Percentiles rank a stretch among this genome's conserved stretches.
Conservation (phyloP, 2,329 filamentous ascomycete genomes). For the Cladobotryum mycophilum region DNA sequence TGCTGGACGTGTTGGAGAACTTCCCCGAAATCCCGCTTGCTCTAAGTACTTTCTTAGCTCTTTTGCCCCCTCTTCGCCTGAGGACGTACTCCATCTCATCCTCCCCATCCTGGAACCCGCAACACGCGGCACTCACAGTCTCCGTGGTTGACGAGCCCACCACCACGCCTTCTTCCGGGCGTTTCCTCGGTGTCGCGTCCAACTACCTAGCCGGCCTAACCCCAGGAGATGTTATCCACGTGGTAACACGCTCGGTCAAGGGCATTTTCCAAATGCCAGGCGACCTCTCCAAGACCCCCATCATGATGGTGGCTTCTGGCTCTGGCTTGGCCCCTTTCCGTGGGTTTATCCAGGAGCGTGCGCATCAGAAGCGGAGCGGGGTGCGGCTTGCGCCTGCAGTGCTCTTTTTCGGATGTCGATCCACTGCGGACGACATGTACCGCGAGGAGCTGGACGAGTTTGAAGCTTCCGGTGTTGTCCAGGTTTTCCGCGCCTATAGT, state of each 20-base stretch:
- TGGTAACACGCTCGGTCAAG: conserved; percentile 35
- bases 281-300: conserved; percentile 34
- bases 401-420: conserved; percentile 45
- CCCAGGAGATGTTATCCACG: conserved; percentile 32
- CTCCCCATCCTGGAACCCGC: conserved; percentile 52
- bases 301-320: conserved; percentile 42
- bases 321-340: conserved; percentile 54
- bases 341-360: conserved; percentile 54
- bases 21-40: conserved; percentile 48
- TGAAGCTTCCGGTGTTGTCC: conserved; percentile 42
- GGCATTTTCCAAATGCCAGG: conserved; percentile 39
- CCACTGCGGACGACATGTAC: conserved; percentile 40
- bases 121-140: conserved; percentile 56
- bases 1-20: conserved; percentile 57
- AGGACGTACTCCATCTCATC: conserved; percentile 58
- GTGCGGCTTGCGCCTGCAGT: conserved; percentile 46
- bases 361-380: conserved; percentile 43
- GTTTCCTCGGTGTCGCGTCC: conserved; percentile 50
- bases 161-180: conserved; percentile 28
- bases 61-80: conserved; percentile 56
- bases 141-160: conserved; percentile 52
- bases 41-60: conserved; percentile 53
- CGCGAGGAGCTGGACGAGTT: conserved; percentile 37
- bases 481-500: conserved; percentile 48
- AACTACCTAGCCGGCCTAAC: conserved; percentile 48